A percentile compares a stretch with the other conserved stretches of the same genome.
Conservation (phyloP, 2,329 filamentous ascomycete genomes). For the Pseudopyricularia javanii region DNA sequence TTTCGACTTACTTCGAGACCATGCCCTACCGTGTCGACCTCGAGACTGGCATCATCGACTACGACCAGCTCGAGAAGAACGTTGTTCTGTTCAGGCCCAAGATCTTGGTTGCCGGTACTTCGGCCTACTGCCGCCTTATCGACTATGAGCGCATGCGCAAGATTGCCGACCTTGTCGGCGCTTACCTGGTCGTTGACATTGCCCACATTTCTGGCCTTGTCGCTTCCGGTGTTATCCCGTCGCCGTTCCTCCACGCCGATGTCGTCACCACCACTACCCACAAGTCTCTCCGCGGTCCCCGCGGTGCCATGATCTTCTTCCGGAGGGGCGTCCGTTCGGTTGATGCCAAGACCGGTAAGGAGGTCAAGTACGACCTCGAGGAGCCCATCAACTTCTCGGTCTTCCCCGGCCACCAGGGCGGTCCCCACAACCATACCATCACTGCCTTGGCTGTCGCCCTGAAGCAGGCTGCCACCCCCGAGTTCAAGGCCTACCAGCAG, state of each 20-base stretch:
- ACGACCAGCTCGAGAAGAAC: constrained; percentile 82
- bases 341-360: constrained; percentile 82
- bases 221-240: constrained; percentile 83
- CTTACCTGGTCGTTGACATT: constrained; percentile 96
- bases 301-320: constrained; percentile 99
- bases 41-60: constrained; percentile 92
- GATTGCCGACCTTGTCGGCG: constrained; percentile 86
- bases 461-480: constrained; percentile 79
- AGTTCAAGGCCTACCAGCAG: constrained; percentile 91
- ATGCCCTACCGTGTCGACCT: constrained; percentile 88
- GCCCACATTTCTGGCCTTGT: constrained; percentile 96
- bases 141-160: constrained; percentile 94
- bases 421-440: constrained; percentile 99
- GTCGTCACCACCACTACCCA: constrained; percentile 98
- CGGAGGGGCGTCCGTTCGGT: constrained; percentile 88
- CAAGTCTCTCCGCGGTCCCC: constrained; percentile 95
- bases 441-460: constrained; percentile 90
- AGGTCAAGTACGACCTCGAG: constrained; percentile 86
- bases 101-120: constrained; percentile 90
- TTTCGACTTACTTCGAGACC: constrained; percentile 99
- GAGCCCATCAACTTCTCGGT: constrained; percentile 97
- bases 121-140: constrained; percentile 94
- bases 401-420: constrained; percentile 97
- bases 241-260: constrained; percentile 84
- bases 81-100: constrained; percentile 90